Evolutionary conservation across 1,139 yeast species (phyloP), one percentile per base, ranked within the genome.

Genomic region (Protomyces inouyei): DNA sequence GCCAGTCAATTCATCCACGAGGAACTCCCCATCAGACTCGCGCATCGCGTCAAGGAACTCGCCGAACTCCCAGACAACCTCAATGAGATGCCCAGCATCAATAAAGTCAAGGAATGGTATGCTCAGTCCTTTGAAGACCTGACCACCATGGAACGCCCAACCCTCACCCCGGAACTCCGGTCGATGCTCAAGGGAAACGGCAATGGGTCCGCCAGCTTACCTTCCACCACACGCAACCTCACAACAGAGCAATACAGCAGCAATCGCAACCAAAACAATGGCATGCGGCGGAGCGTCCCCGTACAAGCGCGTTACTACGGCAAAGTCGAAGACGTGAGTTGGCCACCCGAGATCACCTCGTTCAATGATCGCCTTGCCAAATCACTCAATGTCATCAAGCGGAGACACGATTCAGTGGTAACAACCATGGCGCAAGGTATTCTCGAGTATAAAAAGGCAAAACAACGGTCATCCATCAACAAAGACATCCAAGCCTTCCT

Each of bases 391-490:
- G 83, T 81, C 69, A 90, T 90, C 74, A 90, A 90, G 73, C 83
- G 83, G 71, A 80, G 97, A 61, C 97, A 91, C 73, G 97, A 91
- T 76, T 95, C 96, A 1, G 92, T 96, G 0, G 97, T 91, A 12
- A 88, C 95, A 10, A 90, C 96, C 0, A 87, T 91, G 75, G 97
- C 97, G 0, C 92, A 88, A 71, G 97, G 97, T 21, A 95, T 90
- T 9, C 85, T 87, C 71, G 95, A 88, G 75, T 91, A 96, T 96
- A 90, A 90, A 73, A 70, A 66, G 55, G 68, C 70, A 23, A 64
- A 68, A 16, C 70, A 69, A 37, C 67, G 71, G 32, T 67, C 67
- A 61, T 71, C 69, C 73, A 75, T 71, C 67, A 82, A 79, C 69
- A 82, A 81, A 70, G 82, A 88, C 38, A 84, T 89, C 57, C 95